Evolutionary conservation across 1,139 yeast genomes (phyloP).

Genomic region (Nadsonia commutata): DNA sequence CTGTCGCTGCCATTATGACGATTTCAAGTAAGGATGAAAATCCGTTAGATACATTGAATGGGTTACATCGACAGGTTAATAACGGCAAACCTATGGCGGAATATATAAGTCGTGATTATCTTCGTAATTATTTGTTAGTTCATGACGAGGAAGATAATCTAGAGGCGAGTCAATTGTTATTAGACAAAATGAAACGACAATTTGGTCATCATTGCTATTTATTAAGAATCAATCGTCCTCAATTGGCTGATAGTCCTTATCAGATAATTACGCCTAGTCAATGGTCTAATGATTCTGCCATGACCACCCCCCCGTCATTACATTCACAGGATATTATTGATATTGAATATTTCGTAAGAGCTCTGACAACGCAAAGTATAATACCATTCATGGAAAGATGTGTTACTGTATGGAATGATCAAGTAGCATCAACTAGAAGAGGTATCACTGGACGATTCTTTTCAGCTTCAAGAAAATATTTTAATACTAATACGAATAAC

Average conservation of each 20-base stretch:
- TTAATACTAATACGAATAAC: no score
- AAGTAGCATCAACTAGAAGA: constrained; percentile 49
- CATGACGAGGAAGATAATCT: constrained; percentile 23
- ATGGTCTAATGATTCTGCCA: neutral
- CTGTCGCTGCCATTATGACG: constrained; percentile 62
- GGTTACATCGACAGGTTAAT: constrained; percentile 21
- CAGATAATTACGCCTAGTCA: constrained; percentile 3
- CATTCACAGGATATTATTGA: constrained; percentile 28
- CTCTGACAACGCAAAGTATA: constrained; percentile 40
- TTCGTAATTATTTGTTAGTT: constrained; percentile 24
- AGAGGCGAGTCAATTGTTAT: constrained; percentile 10
- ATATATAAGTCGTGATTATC: constrained; percentile 23
- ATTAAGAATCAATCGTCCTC: constrained; percentile 15
- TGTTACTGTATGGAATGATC: constrained; percentile 67
- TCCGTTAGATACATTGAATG: constrained; percentile 33
- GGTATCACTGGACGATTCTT: constrained; percentile 64
- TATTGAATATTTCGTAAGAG: constrained; percentile 33
- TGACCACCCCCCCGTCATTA: constrained; percentile 9
- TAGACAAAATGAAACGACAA: constrained; percentile 23
- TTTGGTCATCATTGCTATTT: constrained; percentile 25
- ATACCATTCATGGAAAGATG: constrained; percentile 71
- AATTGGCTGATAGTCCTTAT: neutral
- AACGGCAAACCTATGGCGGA: constrained; percentile 19
- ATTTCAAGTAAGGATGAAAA: constrained; percentile 35
- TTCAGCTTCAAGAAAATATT: constrained; percentile 49